Base-by-base conservation (phyloP, 116 monocot genomes). In the Dioscorea cayenensis region DNA sequence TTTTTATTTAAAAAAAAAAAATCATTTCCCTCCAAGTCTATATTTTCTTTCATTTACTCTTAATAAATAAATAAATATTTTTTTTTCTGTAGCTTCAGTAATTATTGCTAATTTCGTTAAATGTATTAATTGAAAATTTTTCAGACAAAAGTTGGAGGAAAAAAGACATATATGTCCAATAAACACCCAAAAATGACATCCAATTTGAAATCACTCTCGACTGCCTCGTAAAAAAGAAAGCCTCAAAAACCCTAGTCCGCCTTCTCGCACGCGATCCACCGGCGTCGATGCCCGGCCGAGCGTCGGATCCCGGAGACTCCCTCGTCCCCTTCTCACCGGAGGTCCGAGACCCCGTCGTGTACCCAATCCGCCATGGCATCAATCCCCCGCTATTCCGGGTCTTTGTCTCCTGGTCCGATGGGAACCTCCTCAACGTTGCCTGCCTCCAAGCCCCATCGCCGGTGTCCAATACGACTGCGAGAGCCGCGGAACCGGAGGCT, bases 361-460 rank as follows among this genome's bases (percentile, higher is more conserved):
- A 81, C 85, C 80, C 79, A 63, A 65, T 97, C 71, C 90, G 71
- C 37, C 82, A 85, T 73, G 85, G 90, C 36, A 28, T 93, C 73
- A 61, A 35, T 12, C 70, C 94, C 32, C 93, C 90, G 21, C 62
- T 97, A 65, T 77, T 66, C 76, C 88, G 93, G 51, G 72, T 93
- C n/a, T 84, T 76, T 76, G 64, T 93, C 55, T 84, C 88, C 78
- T 93, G 88, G 88, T 76, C 84, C 32, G 73, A 88, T 16, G 94
- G 97, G 21, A 90, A 86, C 68, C 73, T 83, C 49, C 90, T 97
- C 63, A 86, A 88, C 51, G 85, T 97, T 20, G 84, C 97, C 9
- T 97, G 86, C 80, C 84, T 95, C 71, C 76, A 87, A 20, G 66
- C 72, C 0, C 68, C 77, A 9, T 36, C 62, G 49, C 37, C 65